Evolutionary conservation across 805 yeast species (phyloP).

Genomic region (Pichia membranifaciens): DNA sequence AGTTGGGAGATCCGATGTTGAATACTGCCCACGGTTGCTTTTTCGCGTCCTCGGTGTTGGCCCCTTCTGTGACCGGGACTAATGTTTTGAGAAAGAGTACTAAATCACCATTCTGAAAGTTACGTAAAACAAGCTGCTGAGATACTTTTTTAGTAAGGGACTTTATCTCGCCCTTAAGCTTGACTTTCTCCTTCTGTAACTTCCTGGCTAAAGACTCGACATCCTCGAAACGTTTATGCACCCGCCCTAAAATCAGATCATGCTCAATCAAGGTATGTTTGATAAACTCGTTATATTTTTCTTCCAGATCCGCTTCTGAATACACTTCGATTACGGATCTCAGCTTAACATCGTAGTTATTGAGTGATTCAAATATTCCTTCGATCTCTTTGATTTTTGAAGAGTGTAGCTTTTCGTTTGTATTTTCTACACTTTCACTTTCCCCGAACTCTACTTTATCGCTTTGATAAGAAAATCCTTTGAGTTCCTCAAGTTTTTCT

Average conservation of each 20-base stretch:
- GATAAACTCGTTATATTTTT: constrained; percentile 33
- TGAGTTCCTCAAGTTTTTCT: not conserved
- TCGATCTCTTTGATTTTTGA: constrained; percentile 2
- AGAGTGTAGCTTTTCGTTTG: constrained; percentile 3
- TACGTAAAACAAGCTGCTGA: constrained; percentile 58
- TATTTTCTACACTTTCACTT: not conserved
- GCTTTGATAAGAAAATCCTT: not conserved
- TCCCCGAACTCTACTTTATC: not conserved
- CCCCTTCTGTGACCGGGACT: constrained; percentile 12
- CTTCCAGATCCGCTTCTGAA: constrained; percentile 17
- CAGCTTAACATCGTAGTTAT: not conserved
- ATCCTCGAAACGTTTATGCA: constrained; percentile 75
- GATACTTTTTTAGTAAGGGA: constrained; percentile 31
- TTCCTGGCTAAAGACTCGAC: constrained; percentile 87
- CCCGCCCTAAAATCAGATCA: constrained; percentile 28
- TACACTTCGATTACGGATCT: not conserved
- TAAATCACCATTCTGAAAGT: constrained; percentile 68
- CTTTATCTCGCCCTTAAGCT: constrained; percentile 42
- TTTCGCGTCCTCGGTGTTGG: not conserved
- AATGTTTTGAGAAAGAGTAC: constrained; percentile 79
- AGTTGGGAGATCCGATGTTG: constrained; percentile 83
- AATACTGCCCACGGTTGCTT: constrained; percentile 88
- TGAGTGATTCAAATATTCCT: not conserved
- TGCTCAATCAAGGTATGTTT: constrained; percentile 22
- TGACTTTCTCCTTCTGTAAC: constrained; percentile 65